Evolutionary conservation across 495 filamentous ascomycete genomes (phyloP).

Genomic region (Trichoderma asperelloides): DNA sequence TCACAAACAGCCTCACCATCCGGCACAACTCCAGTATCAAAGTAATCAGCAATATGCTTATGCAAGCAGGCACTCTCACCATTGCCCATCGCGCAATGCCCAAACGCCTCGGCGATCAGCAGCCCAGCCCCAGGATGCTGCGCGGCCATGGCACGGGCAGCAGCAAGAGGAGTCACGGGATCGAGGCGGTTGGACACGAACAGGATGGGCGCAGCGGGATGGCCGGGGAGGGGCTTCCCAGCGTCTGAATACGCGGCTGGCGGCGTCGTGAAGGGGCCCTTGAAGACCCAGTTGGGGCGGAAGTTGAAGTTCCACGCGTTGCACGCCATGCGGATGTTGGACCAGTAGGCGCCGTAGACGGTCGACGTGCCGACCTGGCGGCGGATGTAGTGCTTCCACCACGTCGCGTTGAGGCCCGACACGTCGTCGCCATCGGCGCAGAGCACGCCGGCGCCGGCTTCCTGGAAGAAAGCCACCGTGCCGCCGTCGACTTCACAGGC

Average conservation of each 20-base stretch:
- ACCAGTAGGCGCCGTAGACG: conserved; percentile 47
- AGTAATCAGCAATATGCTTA: background rate
- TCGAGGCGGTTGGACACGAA: conserved; percentile 22
- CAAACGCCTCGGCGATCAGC: conserved; percentile 20
- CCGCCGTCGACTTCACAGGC: background rate
- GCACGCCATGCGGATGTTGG: conserved; percentile 42
- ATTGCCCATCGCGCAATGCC: conserved; percentile 18
- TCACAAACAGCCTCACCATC: background rate
- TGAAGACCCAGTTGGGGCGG: conserved; percentile 20
- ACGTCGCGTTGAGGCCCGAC: conserved; percentile 15
- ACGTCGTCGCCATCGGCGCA: conserved; percentile 48
- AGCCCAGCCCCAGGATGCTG: conserved; percentile 19
- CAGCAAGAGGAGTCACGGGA: conserved; percentile 24
- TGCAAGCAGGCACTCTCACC: conserved; percentile 18
- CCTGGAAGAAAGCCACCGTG: background rate
- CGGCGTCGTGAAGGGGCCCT: conserved; percentile 18
- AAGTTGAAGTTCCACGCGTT: conserved; percentile 33
- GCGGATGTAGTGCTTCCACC: conserved; percentile 32
- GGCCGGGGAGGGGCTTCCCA: background rate
- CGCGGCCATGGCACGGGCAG: conserved; percentile 19
- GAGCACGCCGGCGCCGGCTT: conserved; percentile 15
- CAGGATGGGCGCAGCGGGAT: conserved; percentile 22
- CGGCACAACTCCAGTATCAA: background rate
- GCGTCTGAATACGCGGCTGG: conserved; percentile 8
- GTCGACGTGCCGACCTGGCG: conserved; percentile 33